phyloP scores from a whole-genome alignment of 2,329 filamentous ascomycete genomes.

The Fusarium incarnatum region DNA sequence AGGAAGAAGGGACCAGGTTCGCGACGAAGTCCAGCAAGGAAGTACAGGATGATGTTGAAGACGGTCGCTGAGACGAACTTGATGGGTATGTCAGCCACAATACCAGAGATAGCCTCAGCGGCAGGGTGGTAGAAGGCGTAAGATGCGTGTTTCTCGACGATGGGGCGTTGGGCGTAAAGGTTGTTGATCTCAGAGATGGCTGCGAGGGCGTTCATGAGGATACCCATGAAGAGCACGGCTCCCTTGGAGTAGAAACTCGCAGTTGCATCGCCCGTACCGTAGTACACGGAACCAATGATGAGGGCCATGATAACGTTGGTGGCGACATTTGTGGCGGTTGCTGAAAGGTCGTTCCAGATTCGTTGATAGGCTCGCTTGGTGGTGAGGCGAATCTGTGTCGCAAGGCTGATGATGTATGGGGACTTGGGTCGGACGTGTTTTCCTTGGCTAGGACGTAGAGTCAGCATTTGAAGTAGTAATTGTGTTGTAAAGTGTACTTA shows the following conservation, averaged over 20 bases:
- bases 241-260: constrained; percentile 66
- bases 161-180: constrained; percentile 58
- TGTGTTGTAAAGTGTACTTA: accelerated
- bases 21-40: constrained; percentile 64
- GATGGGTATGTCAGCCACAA: constrained; percentile 67
- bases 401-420: constrained; percentile 67
- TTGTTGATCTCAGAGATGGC: constrained; percentile 66
- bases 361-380: constrained; percentile 64
- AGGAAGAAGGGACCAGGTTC: constrained; percentile 78
- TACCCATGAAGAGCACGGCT: constrained; percentile 69
- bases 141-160: constrained; percentile 62
- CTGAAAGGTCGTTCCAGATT: constrained; percentile 63
- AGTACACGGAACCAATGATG: constrained; percentile 72
- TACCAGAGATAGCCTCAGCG: constrained; percentile 65
- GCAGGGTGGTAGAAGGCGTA: constrained; percentile 65
- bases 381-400: constrained; percentile 65
- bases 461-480: not conserved
- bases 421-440: constrained; percentile 66
- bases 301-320: constrained; percentile 67
- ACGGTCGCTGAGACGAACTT: constrained; percentile 63
- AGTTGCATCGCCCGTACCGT: constrained; percentile 61
- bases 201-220: constrained; percentile 69
- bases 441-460: constrained; percentile 54
- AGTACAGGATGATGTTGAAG: constrained; percentile 71
- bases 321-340: constrained; percentile 58